Evolutionary conservation across 306 rosid species (phyloP), one percentile per base, ranked within the genome.

Genomic region (Erythrophleum fordii): DNA sequence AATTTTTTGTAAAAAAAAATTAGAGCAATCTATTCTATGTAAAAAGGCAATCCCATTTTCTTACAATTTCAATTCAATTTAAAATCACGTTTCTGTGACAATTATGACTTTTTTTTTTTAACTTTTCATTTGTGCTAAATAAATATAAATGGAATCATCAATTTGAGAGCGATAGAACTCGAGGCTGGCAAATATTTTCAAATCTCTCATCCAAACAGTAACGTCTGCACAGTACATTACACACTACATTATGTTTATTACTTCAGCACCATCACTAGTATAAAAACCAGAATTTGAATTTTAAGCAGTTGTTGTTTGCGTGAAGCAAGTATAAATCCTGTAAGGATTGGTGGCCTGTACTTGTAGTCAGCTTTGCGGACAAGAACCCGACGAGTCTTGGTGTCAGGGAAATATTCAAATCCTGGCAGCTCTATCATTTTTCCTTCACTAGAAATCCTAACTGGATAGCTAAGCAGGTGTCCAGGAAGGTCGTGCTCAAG

Each of bases 291-390:
- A 17, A 83, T 72, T 49, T 72, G 61, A 61, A 60, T 53, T 70
- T 73, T 68, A 64, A 55, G 81, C 69, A 60, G 44, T 61, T 58
- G 68, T 42, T 66, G 49, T 2, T 61, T 10, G 31, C 76, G 69
- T 9, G 26, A 77, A 56, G 16, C 52, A 51, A 70, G 77, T 42
- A 62, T 37, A 79, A 58, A 78, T 72, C 78, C 70, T 25, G 96
- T 91, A 46, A 91, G 93, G 87, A 91, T 91, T 14, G 96, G 90
- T 22, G 93, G 96, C 73, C 89, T 69, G n/a, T n/a, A n/a, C n/a
- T n/a, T n/a, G 87, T 86, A 89, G 85, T 91, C 93, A 25, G 89
- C 85, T 83, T 89, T 87, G 85, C 49, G 85, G 1, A 92, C 93
- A 9, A 91, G 90, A 77, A 91, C 35, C 11, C 90, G n/a, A n/a